Evolutionary conservation across 345 rosid genomes (phyloP).

Genomic region (Rhodamnia argentea): DNA sequence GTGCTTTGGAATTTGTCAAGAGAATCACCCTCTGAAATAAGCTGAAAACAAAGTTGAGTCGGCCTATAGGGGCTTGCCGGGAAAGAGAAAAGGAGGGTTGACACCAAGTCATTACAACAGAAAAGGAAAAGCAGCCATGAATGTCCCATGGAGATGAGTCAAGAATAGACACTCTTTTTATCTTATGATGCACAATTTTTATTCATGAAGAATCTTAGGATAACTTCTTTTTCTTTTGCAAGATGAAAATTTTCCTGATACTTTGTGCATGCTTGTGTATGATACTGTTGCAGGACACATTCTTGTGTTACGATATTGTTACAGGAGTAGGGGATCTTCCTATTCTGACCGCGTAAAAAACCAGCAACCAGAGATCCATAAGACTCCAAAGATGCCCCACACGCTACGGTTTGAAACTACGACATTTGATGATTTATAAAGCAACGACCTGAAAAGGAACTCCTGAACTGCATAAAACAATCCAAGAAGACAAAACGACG

Average conservation of each 20-base stretch:
- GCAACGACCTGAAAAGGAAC: background rate
- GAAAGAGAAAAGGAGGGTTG: background rate
- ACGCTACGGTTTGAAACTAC: background rate
- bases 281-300: background rate
- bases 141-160: background rate
- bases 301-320: background rate
- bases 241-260: background rate
- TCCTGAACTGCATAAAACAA: background rate
- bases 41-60: background rate
- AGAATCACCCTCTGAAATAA: background rate
- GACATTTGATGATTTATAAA: background rate
- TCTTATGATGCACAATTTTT: background rate
- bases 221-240: background rate
- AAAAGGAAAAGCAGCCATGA: background rate
- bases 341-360: too few relatives aligned
- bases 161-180: background rate
- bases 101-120: background rate
- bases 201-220: background rate
- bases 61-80: background rate
- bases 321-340: background rate
- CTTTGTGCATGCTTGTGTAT: background rate
- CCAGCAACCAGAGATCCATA: background rate
- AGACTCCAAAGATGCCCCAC: background rate
- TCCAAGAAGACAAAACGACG: background rate
- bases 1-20: background rate